Evolutionary conservation across 345 rosid species (phyloP).

Genomic region (Jatropha curcas): DNA sequence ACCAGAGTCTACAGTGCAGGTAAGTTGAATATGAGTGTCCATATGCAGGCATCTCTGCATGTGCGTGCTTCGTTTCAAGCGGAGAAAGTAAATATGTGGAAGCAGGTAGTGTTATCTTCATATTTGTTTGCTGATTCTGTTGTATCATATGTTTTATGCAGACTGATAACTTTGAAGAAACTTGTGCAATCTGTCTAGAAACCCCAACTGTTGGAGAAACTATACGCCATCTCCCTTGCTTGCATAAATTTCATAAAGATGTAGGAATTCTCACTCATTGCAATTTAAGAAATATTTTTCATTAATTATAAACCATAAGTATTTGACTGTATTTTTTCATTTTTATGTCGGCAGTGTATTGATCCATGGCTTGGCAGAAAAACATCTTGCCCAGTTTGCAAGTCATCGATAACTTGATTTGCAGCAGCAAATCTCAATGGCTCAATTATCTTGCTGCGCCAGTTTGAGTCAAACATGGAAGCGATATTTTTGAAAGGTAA

Average conservation of each 20-base stretch:
- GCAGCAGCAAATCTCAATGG: neutral
- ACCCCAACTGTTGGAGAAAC: conserved; percentile 72
- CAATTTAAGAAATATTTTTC: conserved; percentile 5
- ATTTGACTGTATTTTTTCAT: conserved; percentile 7
- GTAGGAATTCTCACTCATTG: conserved; percentile 36
- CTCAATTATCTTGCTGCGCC: neutral
- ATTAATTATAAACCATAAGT: conserved; percentile 1
- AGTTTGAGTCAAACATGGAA: neutral
- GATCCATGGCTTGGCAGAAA: conserved; percentile 90
- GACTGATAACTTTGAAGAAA: conserved; percentile 63
- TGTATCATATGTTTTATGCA: conserved; percentile 24
- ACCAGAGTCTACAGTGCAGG: conserved; percentile 66
- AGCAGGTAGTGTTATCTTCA: neutral
- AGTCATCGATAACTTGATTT: conserved; percentile 61
- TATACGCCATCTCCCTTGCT: conserved; percentile 92
- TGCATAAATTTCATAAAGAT: conserved; percentile 95
- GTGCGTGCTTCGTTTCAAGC: neutral
- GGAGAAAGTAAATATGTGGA: neutral
- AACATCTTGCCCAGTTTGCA: conserved; percentile 87
- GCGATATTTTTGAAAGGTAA: neutral
- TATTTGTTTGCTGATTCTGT: neutral
- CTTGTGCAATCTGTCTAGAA: conserved; percentile 85
- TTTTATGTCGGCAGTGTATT: conserved; percentile 71
- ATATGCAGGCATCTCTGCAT: conserved; percentile 33
- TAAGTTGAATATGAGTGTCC: conserved; percentile 11